A percentile compares a stretch with the other conserved stretches of the same genome.
Evolutionary conservation across 805 yeast genomes (phyloP).

Genomic region (Wickerhamiella vanderwaltii): DNA sequence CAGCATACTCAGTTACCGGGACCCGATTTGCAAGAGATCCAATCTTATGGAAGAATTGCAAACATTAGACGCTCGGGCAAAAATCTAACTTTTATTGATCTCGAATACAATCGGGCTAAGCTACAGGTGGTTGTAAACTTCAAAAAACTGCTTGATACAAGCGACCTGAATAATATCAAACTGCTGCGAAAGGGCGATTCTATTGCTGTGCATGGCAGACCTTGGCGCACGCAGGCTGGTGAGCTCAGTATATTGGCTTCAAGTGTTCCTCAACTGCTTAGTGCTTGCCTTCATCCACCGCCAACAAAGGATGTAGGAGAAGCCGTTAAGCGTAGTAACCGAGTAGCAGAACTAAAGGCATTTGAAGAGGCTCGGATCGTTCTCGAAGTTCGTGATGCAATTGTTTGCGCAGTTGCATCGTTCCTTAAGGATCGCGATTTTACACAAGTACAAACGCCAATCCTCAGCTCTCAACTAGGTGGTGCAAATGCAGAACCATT

Average conservation of each 20-base stretch:
- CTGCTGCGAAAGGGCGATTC: conserved; percentile 60
- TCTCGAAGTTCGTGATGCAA: conserved; percentile 40
- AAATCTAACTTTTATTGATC: conserved; percentile 56
- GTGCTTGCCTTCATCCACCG: conserved; percentile 58
- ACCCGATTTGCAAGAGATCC: not conserved
- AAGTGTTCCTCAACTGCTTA: conserved; percentile 38
- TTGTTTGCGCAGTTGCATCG: conserved; percentile 43
- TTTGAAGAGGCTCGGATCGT: conserved; percentile 39
- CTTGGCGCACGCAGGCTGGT: conserved; percentile 66
- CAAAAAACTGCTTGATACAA: conserved; percentile 30
- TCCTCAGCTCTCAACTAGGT: conserved; percentile 51
- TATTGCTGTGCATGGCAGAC: conserved; percentile 51
- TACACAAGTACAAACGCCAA: conserved; percentile 82
- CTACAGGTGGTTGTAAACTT: conserved; percentile 54
- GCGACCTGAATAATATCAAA: conserved; percentile 32
- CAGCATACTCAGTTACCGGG: not conserved
- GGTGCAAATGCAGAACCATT: conserved; percentile 96
- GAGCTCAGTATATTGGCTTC: conserved; percentile 60
- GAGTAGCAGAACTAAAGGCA: conserved; percentile 64
- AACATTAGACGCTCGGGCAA: conserved; percentile 55
- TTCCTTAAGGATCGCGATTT: conserved; percentile 48
- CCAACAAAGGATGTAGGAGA: conserved; percentile 53
- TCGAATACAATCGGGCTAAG: conserved; percentile 44
- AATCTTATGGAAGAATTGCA: conserved; percentile 39
- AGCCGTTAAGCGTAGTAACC: conserved; percentile 46